A percentile compares a stretch with the other conserved stretches of the same genome.
Evolutionary conservation across 2,329 filamentous ascomycete genomes (phyloP).

Genomic region (Lachnellula cervina): DNA sequence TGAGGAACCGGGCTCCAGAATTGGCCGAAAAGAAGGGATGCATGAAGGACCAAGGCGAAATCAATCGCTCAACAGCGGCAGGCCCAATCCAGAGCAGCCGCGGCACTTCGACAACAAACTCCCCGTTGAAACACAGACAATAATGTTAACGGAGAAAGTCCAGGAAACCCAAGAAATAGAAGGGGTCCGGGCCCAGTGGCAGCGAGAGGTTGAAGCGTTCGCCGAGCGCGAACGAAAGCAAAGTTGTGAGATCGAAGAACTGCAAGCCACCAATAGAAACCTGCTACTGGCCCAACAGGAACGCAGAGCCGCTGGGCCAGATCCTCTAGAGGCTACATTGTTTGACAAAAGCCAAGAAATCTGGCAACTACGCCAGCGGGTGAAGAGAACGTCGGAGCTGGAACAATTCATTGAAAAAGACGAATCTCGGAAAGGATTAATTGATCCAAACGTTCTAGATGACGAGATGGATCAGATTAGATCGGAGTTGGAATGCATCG

Average conservation of each 20-base stretch:
- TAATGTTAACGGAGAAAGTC: not conserved
- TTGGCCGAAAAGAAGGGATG: too few relatives aligned
- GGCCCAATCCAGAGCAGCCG: too few relatives aligned
- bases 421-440: not conserved
- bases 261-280: not conserved
- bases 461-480: not conserved
- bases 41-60: too few relatives aligned
- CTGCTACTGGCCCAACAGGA: not conserved
- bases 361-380: not conserved
- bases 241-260: not conserved
- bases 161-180: not conserved
- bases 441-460: not conserved
- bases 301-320: not conserved
- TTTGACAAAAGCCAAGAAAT: not conserved
- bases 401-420: not conserved
- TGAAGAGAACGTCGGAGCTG: not conserved
- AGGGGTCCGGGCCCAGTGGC: constrained; percentile 1
- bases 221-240: not conserved
- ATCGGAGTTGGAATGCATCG: not conserved
- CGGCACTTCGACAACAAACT: not conserved
- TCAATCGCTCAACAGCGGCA: too few relatives aligned
- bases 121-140: not conserved
- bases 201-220: not conserved
- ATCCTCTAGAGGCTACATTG: not conserved
- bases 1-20: too few relatives aligned